Conservation (phyloP, 495 filamentous ascomycete species). For the Hypoxylon perforatum region DNA sequence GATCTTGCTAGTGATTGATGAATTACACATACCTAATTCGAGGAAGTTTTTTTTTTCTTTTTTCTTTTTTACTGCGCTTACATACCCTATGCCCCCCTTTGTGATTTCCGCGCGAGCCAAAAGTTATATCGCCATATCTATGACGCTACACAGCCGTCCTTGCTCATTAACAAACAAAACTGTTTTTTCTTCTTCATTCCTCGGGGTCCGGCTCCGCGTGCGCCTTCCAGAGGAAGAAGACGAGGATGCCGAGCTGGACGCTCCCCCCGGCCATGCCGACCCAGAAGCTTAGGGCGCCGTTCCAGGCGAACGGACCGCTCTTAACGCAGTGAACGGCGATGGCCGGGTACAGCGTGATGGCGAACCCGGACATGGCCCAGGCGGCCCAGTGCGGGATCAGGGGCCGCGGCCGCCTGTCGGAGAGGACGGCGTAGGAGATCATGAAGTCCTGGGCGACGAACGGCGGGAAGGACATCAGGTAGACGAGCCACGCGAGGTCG, state of each 20-base stretch:
- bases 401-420: not conserved
- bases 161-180: too few relatives aligned
- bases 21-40: too few relatives aligned
- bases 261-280: not conserved
- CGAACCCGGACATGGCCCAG: not conserved
- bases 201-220: not conserved
- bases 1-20: too few relatives aligned
- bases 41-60: too few relatives aligned
- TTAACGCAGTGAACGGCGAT: not conserved
- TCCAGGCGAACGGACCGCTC: not conserved
- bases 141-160: too few relatives aligned
- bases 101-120: too few relatives aligned
- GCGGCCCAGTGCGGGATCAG: not conserved
- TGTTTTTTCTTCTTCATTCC: too few relatives aligned
- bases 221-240: not conserved
- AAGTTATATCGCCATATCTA: too few relatives aligned
- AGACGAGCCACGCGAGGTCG: not conserved
- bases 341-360: not conserved
- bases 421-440: not conserved
- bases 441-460: not conserved
- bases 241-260: not conserved
- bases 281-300: not conserved
- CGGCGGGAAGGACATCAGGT: not conserved
- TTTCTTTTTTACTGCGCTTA: too few relatives aligned
- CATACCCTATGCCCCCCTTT: too few relatives aligned